Evolutionary conservation across 2,329 filamentous ascomycete species (phyloP).

Genomic region (Monilinia fructicola): DNA sequence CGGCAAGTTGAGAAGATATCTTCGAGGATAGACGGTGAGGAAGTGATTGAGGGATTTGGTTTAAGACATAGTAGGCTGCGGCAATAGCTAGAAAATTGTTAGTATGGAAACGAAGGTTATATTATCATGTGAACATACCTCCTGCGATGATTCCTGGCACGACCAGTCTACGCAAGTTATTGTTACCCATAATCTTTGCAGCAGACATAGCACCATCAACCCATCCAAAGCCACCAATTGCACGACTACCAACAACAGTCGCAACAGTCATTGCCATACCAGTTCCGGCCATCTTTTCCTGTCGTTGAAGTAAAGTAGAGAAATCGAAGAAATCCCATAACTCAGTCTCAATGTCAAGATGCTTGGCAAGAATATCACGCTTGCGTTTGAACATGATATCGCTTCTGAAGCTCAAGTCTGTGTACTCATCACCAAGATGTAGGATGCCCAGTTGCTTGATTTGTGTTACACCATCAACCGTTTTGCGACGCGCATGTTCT

Average conservation of each 20-base stretch:
- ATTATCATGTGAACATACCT: slow-evolving; percentile 56
- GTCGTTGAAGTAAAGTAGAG: slow-evolving; percentile 75
- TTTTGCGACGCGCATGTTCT: slow-evolving; percentile 76
- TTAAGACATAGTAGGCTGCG: slow-evolving; percentile 76
- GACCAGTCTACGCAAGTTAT: slow-evolving; percentile 77
- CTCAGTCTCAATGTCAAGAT: slow-evolving; percentile 86
- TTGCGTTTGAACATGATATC: slow-evolving; percentile 88
- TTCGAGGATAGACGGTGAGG: slow-evolving; percentile 83
- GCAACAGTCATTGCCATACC: slow-evolving; percentile 92
- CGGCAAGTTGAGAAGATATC: slow-evolving; percentile 74
- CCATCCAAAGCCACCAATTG: slow-evolving; percentile 84
- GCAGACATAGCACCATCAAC: slow-evolving; percentile 82
- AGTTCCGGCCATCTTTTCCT: slow-evolving; percentile 92
- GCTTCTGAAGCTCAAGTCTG: slow-evolving; percentile 81
- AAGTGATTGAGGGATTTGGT: slow-evolving; percentile 84
- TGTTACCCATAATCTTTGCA: slow-evolving; percentile 75
- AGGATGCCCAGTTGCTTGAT: slow-evolving; percentile 87
- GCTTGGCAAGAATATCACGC: slow-evolving; percentile 75
- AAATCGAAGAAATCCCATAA: slow-evolving; percentile 92
- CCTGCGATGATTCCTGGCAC: slow-evolving; percentile 76
- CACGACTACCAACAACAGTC: slow-evolving; percentile 77
- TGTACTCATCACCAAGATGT: slow-evolving; percentile 84
- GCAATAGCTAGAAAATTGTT: slow-evolving; percentile 57
- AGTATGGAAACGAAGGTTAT: slow-evolving; percentile 39
- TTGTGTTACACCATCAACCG: slow-evolving; percentile 75